Evolutionary conservation across 768 basidiomycete genomes (phyloP).

Genomic region (Termitomyces titanicus): DNA sequence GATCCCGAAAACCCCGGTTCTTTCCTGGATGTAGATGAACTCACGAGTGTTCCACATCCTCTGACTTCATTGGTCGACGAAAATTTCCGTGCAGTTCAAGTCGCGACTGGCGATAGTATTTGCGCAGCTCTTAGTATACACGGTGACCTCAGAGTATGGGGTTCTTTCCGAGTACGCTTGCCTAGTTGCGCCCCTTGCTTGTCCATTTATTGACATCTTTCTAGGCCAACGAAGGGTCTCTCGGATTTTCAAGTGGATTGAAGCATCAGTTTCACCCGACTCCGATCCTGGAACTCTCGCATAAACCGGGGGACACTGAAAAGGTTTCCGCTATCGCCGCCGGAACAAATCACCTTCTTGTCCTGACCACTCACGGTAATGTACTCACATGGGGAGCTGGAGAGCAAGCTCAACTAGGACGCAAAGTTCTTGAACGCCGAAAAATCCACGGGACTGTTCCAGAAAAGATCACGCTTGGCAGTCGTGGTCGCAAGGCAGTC

Average conservation of each 20-base stretch:
- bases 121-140: slow-evolving; percentile 78
- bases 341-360: slow-evolving; percentile 87
- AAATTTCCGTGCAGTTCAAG: slow-evolving; percentile 77
- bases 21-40: slow-evolving; percentile 52
- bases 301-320: slow-evolving; percentile 62
- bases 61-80: slow-evolving; percentile 69
- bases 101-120: slow-evolving; percentile 85
- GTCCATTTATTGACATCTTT: slow-evolving; percentile 6
- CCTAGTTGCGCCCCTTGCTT: neutral
- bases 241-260: slow-evolving; percentile 74
- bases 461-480: slow-evolving; percentile 77
- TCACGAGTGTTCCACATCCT: slow-evolving; percentile 60
- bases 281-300: slow-evolving; percentile 52
- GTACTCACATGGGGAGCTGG: slow-evolving; percentile 91
- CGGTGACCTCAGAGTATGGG: slow-evolving; percentile 86
- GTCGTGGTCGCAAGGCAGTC: slow-evolving; percentile 54
- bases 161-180: slow-evolving; percentile 75
- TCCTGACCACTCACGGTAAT: slow-evolving; percentile 83
- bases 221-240: slow-evolving; percentile 72
- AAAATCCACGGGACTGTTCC: slow-evolving; percentile 89
- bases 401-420: slow-evolving; percentile 87
- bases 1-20: slow-evolving; percentile 57
- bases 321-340: slow-evolving; percentile 73
- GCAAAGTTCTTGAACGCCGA: slow-evolving; percentile 83
- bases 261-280: slow-evolving; percentile 68